These are phyloP conservation scores for Microdochium nivale DNA, from an alignment of 2,329 filamentous ascomycete species.

Conservation along the genomic window DNA sequence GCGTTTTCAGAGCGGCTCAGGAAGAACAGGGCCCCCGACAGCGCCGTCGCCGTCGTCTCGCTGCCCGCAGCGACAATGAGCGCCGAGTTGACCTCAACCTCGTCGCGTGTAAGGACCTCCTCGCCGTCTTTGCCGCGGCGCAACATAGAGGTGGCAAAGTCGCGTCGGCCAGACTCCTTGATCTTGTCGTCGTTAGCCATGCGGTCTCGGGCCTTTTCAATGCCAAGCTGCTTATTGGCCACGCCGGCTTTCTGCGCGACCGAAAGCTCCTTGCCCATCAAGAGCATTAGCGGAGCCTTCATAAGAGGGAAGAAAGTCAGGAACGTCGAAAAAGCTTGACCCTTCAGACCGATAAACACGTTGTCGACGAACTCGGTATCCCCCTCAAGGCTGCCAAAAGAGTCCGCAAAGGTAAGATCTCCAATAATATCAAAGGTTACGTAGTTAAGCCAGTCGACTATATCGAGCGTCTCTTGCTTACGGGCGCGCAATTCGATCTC, in stretches of 20 bases:
- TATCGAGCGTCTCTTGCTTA: conserved; percentile 5
- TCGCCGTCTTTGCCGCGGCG: conserved; percentile 6
- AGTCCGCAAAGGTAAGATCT: conserved; percentile 36
- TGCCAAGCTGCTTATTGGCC: conserved; percentile 6
- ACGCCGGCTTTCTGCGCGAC: conserved; percentile 5
- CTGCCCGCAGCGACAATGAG: conserved; percentile 8
- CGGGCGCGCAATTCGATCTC: not conserved
- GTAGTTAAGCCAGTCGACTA: conserved; percentile 11
- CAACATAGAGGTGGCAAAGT: conserved; percentile 7
- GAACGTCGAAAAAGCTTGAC: not conserved
- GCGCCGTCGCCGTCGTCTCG: conserved; percentile 10
- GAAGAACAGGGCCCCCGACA: conserved; percentile 6
- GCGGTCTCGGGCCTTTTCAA: conserved; percentile 1
- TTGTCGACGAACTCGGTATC: conserved; percentile 2
- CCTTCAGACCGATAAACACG: not conserved
- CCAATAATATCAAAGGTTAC: conserved; percentile 1
- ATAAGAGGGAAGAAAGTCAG: not conserved
- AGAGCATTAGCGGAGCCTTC: conserved; percentile 4
- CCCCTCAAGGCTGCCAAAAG: conserved; percentile 24
- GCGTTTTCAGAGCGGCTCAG: conserved; percentile 1
- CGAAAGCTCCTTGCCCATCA: conserved; percentile 1
- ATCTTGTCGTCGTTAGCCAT: not conserved
- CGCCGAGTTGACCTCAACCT: conserved; percentile 5
- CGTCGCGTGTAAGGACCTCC: conserved; percentile 2
- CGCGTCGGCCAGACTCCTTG: conserved; percentile 1